Evolutionary conservation across 352 stramenopile genomes (phyloP).

Genomic region (Pythium rhizo-oryzae): DNA sequence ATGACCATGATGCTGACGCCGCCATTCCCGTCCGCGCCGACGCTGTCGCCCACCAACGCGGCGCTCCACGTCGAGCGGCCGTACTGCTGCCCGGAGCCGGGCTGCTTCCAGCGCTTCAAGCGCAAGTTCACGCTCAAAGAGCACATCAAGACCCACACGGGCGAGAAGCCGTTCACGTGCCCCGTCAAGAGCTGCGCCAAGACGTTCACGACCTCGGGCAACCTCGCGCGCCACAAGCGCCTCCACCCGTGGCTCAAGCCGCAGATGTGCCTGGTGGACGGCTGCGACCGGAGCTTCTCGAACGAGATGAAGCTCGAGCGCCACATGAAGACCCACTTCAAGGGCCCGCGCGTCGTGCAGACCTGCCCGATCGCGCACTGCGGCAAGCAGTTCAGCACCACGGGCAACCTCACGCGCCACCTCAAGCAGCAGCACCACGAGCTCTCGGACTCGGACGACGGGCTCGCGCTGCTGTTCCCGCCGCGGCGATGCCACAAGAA

Average conservation of each 20-base stretch:
- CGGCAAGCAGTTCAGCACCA: constrained; percentile 65
- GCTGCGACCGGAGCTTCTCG: constrained; percentile 18
- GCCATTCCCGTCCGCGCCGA: not conserved
- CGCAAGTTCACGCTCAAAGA: constrained; percentile 76
- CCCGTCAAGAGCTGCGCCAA: constrained; percentile 49
- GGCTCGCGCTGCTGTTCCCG: not conserved
- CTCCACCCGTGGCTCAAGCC: constrained; percentile 49
- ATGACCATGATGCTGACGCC: not conserved
- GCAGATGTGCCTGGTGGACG: constrained; percentile 10
- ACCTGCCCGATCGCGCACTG: constrained; percentile 43
- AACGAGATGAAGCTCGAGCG: constrained; percentile 24
- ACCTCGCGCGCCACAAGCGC: constrained; percentile 63
- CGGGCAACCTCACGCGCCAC: constrained; percentile 43
- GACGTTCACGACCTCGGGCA: constrained; percentile 74
- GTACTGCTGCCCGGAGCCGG: constrained; percentile 47
- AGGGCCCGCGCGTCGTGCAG: constrained; percentile 33
- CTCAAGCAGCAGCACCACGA: constrained; percentile 20
- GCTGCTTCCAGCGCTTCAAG: constrained; percentile 60
- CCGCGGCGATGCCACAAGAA: not conserved
- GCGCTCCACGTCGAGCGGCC: constrained; percentile 16
- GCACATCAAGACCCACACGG: constrained; percentile 85
- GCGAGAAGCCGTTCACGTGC: constrained; percentile 68
- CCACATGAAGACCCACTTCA: constrained; percentile 22
- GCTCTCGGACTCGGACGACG: constrained; percentile 1
- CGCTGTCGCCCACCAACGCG: not conserved